These are phyloP conservation scores for Haplosporangium sp. DNA, from an alignment of 371 early-diverging fungal species.

Conservation along the genomic window DNA sequence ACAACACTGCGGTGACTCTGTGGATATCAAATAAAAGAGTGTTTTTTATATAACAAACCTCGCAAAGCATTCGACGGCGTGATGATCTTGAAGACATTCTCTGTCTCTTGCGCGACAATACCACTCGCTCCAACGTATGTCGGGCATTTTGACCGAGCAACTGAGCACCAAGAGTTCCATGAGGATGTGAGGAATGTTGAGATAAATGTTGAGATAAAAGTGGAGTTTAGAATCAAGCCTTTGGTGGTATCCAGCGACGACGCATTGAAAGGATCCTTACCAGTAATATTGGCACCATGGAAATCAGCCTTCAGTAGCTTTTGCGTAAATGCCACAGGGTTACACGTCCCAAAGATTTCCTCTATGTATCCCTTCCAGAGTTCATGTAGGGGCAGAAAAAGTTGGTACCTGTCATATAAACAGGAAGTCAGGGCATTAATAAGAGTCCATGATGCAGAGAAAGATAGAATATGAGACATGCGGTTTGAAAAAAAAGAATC, in stretches of 20 bases:
- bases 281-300: constrained; percentile 85
- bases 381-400: constrained; percentile 79
- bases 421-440: neutral
- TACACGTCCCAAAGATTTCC: constrained; percentile 62
- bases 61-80: constrained; percentile 73
- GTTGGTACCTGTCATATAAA: constrained; percentile 58
- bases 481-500: too few species aligned
- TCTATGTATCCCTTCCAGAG: constrained; percentile 88
- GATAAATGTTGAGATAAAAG: neutral
- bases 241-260: too few species aligned
- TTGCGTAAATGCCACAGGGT: constrained; percentile 60
- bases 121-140: constrained; percentile 81
- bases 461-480: neutral
- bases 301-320: constrained; percentile 86
- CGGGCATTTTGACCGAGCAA: constrained; percentile 84
- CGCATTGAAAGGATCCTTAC: constrained; percentile 51
- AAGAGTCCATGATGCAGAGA: too few species aligned
- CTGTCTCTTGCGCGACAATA: constrained; percentile 90
- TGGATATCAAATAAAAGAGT: constrained; percentile 6
- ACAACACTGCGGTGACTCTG: too few species aligned
- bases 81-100: constrained; percentile 85
- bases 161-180: constrained; percentile 49
- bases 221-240: neutral
- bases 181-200: neutral
- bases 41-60: constrained; percentile 54